These are phyloP conservation scores for Fusarium paranaense DNA, from an alignment of 2,329 filamentous ascomycete species.

Conservation along the genomic window DNA sequence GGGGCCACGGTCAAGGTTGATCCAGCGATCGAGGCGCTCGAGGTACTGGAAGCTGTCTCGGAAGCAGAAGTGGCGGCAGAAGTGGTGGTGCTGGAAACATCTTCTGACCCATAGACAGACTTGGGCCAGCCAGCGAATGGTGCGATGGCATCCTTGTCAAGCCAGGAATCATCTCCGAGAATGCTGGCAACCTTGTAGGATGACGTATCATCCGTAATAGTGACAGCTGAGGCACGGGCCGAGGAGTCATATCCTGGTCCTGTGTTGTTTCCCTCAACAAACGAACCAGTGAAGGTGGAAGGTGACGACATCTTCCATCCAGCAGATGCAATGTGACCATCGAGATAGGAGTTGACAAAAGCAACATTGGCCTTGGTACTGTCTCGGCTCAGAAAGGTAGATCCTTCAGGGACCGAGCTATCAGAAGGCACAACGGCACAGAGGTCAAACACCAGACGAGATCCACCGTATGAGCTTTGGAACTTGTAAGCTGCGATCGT, in stretches of 20 bases:
- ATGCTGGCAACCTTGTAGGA: conserved; percentile 59
- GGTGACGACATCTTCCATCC: conserved; percentile 43
- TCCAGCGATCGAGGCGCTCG: not conserved
- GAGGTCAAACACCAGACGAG: conserved; percentile 56
- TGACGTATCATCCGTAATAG: conserved; percentile 56
- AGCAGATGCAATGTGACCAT: conserved; percentile 41
- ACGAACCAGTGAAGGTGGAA: conserved; percentile 42
- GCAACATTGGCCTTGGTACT: conserved; percentile 40
- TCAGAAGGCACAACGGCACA: conserved; percentile 51
- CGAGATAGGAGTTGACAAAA: conserved; percentile 46
- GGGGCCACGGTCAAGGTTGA: conserved; percentile 46
- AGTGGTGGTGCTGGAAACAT: conserved; percentile 1
- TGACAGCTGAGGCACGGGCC: conserved; percentile 37
- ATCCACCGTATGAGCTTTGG: conserved; percentile 46
- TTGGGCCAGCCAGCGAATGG: conserved; percentile 45
- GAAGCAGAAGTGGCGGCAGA: conserved; percentile 1
- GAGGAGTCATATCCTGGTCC: conserved; percentile 43
- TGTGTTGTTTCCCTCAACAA: conserved; percentile 49
- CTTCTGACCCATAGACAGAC: conserved; percentile 39
- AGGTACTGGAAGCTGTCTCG: conserved; percentile 20
- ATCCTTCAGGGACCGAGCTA: conserved; percentile 35
- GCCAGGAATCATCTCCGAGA: conserved; percentile 47
- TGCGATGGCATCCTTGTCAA: conserved; percentile 46
- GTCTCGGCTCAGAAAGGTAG: conserved; percentile 46
- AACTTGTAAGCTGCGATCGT: conserved; percentile 45